Percentiles rank a stretch among this genome's conserved stretches.
Conservation (phyloP, 139 green algal species). For the Edaphochlamys debaryana region DNA sequence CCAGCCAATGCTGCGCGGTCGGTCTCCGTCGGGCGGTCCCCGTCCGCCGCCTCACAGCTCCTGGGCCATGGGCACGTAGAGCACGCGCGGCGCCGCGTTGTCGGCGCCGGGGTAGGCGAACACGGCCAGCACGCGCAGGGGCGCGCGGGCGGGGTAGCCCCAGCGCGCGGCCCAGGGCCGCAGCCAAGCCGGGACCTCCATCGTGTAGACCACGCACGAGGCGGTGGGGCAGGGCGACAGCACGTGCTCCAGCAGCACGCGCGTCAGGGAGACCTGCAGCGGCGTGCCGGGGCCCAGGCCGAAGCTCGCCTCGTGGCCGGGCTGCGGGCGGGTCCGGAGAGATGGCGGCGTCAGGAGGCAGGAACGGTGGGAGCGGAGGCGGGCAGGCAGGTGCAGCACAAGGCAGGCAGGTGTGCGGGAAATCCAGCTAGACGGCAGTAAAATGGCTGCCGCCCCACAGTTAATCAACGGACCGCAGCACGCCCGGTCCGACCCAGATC, state of each 20-base stretch:
- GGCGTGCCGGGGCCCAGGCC: background rate
- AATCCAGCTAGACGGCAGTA: too few species aligned
- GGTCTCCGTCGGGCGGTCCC: too few species aligned
- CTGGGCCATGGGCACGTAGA: constrained; percentile 15
- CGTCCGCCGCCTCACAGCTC: too few species aligned
- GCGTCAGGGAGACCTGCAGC: background rate
- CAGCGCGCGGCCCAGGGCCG: constrained; percentile 18
- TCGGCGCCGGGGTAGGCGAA: background rate
- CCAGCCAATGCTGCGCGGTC: too few species aligned
- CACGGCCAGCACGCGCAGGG: constrained; percentile 21
- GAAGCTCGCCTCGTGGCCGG: background rate
- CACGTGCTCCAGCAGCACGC: constrained; percentile 31
- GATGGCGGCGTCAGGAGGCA: too few species aligned
- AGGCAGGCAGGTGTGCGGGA: too few species aligned
- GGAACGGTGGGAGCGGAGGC: background rate
- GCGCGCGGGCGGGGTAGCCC: background rate
- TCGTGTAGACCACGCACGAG: constrained; percentile 14
- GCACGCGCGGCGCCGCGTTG: background rate
- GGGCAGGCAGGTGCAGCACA: too few species aligned
- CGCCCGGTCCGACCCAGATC: background rate
- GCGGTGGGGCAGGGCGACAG: constrained; percentile 4
- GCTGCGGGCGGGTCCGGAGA: background rate
- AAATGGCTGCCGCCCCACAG: too few species aligned
- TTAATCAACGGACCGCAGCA: too few species aligned
- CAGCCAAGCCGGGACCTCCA: constrained; percentile 20